Base-by-base conservation (phyloP, 495 filamentous ascomycete species). In the Hypomontagnella submonticulosa region DNA sequence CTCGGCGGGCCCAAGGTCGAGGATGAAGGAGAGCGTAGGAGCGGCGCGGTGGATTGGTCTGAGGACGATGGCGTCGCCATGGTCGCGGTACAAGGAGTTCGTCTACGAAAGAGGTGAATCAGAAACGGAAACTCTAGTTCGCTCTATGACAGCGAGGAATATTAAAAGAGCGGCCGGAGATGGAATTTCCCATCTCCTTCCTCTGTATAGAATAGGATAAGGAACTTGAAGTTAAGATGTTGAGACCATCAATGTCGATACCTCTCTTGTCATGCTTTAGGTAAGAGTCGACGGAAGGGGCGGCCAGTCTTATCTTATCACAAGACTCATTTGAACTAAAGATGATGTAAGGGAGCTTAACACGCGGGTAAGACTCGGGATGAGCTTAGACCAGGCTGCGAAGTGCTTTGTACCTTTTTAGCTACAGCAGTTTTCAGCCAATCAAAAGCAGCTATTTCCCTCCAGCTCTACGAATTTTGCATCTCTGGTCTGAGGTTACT, bases 1-100 rank as follows among this genome's bases (percentile, higher is more conserved):
- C 68, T 73, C 23, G 71, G 71, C 11, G 75, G 66, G 40, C 65
- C 76, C 42, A 78, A 63, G 12, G 76, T 74, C 20, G 76, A 75
- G 46, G 73, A 60, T 40, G 71, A 71, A 32, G 46, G 30, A 6
- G 69, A 52, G 43, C 73, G 71, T 71, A 76, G 68, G 51, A 73
- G 72, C 48, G 75, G 71, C 9, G 66, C 58, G 13, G 66, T 59
- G 16, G 74, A 69, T 42, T 40, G 40, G 41, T 70, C 61, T 53
- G 63, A 66, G 37, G 55, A 32, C 15, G 66, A 63, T 15, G 59
- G 36, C 23, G 66, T 46, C 50, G 60, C 16, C 65, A 68, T 69
- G 2, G 1, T 69, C 48, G 52, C 41, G 58, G 20, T 32, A 40
- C 2, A 12, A 27, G 52, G 27, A 65, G 53, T 32, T 43, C 37